Percentiles rank a stretch among this genome's conserved stretches.
These are phyloP conservation scores for Solanum hybrid DNA, from an alignment of 305 asterid species.

Conservation along the genomic window DNA sequence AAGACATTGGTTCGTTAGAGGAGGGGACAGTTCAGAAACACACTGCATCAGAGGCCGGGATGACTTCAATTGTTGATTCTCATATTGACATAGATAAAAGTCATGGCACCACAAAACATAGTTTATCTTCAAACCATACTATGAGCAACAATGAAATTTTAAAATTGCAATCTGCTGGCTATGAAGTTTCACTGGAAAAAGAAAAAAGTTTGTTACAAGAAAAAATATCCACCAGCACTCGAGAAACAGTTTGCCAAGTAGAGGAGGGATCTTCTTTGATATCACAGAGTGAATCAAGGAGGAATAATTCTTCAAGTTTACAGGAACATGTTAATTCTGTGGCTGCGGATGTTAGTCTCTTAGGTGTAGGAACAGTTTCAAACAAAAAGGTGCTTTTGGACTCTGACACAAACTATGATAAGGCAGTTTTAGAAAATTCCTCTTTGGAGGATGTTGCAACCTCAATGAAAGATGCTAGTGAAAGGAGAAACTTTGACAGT, in stretches of 20 bases:
- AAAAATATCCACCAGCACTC: slow-evolving; percentile 20
- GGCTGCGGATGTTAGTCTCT: slow-evolving; percentile 13
- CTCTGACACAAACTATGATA: slow-evolving; percentile 19
- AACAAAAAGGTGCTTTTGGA: slow-evolving; percentile 14
- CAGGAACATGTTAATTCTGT: slow-evolving; percentile 24
- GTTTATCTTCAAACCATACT: slow-evolving; percentile 22
- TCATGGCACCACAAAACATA: slow-evolving; percentile 24
- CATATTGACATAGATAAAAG: slow-evolving; percentile 22
- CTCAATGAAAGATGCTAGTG: slow-evolving; percentile 13
- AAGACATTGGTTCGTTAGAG: slow-evolving; percentile 20
- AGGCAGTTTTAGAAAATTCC: slow-evolving; percentile 20
- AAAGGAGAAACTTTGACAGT: neutral
- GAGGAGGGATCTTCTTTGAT: slow-evolving; percentile 27
- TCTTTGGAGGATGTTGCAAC: slow-evolving; percentile 21
- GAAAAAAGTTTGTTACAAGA: slow-evolving; percentile 12
- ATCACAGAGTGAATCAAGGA: slow-evolving; percentile 23
- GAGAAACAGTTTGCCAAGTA: slow-evolving; percentile 25
- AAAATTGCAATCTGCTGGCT: slow-evolving; percentile 16
- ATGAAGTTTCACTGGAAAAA: slow-evolving; percentile 28
- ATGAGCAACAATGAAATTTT: slow-evolving; percentile 22
- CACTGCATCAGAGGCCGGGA: slow-evolving; percentile 21
- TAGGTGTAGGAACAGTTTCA: slow-evolving; percentile 25
- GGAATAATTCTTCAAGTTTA: slow-evolving; percentile 21
- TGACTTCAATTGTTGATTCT: slow-evolving; percentile 27
- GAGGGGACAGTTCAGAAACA: slow-evolving; percentile 23